Evolutionary conservation across 2,329 filamentous ascomycete genomes (phyloP).

Genomic region (Cercospora zeina): DNA sequence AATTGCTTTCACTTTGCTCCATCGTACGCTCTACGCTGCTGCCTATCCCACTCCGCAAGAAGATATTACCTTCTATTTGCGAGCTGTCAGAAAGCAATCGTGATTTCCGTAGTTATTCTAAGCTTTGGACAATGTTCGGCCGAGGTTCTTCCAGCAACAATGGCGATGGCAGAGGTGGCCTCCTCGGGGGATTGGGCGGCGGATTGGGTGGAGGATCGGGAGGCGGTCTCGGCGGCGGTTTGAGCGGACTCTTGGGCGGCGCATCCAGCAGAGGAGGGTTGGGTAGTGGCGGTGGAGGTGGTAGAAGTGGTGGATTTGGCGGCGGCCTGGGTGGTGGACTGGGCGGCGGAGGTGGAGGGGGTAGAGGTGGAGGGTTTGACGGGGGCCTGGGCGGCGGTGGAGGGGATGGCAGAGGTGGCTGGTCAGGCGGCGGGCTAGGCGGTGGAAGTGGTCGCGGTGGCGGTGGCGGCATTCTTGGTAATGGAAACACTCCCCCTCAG

Average conservation of each 20-base stretch:
- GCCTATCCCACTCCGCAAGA: not conserved
- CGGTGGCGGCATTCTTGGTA: not conserved
- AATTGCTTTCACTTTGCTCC: not conserved
- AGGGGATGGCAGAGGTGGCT: not conserved
- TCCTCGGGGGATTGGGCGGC: not conserved
- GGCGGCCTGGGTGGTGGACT: no score
- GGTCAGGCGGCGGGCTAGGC: no score
- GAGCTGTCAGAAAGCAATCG: not conserved
- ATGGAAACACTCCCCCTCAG: not conserved
- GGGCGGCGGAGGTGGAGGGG: no score
- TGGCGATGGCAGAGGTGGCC: not conserved
- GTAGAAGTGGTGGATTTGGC: no score
- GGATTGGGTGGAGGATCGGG: not conserved
- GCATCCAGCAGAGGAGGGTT: no score
- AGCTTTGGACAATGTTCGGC: not conserved
- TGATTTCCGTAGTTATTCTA: not conserved
- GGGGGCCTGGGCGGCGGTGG: no score
- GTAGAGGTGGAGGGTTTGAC: no score
- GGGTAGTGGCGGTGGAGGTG: no score
- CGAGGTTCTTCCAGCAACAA: not conserved
- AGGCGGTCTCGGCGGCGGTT: not conserved
- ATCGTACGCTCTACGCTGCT: not conserved
- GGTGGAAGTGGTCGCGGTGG: no score
- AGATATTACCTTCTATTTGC: not conserved
- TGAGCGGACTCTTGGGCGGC: not conserved